Conservation (phyloP, 2,329 filamentous ascomycete genomes). For the Fusarium equiseti region DNA sequence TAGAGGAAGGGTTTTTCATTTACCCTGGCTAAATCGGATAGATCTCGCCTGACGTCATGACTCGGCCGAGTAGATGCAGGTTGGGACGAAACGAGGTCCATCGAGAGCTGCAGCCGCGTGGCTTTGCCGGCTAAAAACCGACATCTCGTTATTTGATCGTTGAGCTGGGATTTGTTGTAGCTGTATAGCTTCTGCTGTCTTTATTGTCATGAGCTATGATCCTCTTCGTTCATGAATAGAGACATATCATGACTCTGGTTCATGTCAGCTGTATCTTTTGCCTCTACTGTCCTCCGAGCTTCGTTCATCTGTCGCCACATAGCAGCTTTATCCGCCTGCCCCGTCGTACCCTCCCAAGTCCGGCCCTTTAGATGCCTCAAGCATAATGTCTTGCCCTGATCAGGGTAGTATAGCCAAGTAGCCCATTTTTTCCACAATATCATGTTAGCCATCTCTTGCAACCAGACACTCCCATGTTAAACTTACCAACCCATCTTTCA, state of each 20-base stretch:
- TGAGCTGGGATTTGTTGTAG: neutral
- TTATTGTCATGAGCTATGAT: neutral
- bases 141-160: no score
- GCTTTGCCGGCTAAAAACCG: neutral
- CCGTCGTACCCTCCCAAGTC: slow-evolving; percentile 58
- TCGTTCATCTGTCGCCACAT: slow-evolving; percentile 39
- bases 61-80: neutral
- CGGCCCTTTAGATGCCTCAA: slow-evolving; percentile 64
- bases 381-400: slow-evolving; percentile 59
- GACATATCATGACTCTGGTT: neutral
- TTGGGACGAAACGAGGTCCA: neutral
- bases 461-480: accelerated
- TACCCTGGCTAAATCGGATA: neutral
- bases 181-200: neutral
- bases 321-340: slow-evolving; percentile 33
- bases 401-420: slow-evolving; percentile 67
- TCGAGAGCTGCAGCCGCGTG: neutral
- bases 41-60: neutral
- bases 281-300: neutral
- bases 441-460: neutral
- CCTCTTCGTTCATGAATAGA: neutral
- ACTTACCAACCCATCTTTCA: slow-evolving; percentile 62
- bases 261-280: neutral
- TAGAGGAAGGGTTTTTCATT: neutral
- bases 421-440: slow-evolving; percentile 63